A percentile compares a stretch with the other conserved stretches of the same genome.
Conservation (phyloP, 1,139 yeast species). For the Taphrina betulina region DNA sequence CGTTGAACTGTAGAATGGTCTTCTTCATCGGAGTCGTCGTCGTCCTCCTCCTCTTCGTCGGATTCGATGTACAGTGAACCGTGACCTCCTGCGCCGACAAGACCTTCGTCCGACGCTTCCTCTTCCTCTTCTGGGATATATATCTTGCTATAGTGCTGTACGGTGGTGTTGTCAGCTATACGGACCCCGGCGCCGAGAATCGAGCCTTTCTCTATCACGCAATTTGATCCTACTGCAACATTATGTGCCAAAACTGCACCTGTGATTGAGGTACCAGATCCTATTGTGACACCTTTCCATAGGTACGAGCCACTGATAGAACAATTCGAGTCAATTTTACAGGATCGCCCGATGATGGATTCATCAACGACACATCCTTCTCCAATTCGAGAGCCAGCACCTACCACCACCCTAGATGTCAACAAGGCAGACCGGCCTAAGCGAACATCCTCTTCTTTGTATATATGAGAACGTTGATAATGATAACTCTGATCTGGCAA, state of each 20-base stretch:
- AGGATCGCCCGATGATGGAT: slow-evolving; percentile 80
- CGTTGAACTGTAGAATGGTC: slow-evolving; percentile 43
- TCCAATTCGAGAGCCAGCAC: slow-evolving; percentile 53
- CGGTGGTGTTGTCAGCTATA: slow-evolving; percentile 50
- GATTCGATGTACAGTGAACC: slow-evolving; percentile 57
- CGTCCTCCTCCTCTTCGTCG: slow-evolving; percentile 59
- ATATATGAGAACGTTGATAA: slow-evolving; percentile 79
- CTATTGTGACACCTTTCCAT: slow-evolving; percentile 79
- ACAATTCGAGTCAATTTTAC: slow-evolving; percentile 78
- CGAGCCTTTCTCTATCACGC: slow-evolving; percentile 61
- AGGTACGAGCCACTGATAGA: slow-evolving; percentile 69
- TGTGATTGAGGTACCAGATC: slow-evolving; percentile 58
- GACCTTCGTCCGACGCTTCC: slow-evolving; percentile 41
- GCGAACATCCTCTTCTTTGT: slow-evolving; percentile 74
- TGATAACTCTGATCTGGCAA: slow-evolving; percentile 67
- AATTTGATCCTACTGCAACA: slow-evolving; percentile 56
- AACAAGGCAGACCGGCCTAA: slow-evolving; percentile 92
- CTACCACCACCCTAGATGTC: slow-evolving; percentile 69
- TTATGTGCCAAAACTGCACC: slow-evolving; percentile 69
- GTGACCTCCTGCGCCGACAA: slow-evolving; percentile 49
- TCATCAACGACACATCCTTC: slow-evolving; percentile 57
- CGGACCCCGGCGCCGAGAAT: slow-evolving; percentile 75
- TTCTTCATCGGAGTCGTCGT: slow-evolving; percentile 47
- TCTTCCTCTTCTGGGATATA: slow-evolving; percentile 41
- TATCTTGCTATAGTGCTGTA: slow-evolving; percentile 39